Percentiles rank a stretch among this genome's conserved stretches.
Conservation (phyloP, 2,329 filamentous ascomycete species). For the Alternaria ventricosa region DNA sequence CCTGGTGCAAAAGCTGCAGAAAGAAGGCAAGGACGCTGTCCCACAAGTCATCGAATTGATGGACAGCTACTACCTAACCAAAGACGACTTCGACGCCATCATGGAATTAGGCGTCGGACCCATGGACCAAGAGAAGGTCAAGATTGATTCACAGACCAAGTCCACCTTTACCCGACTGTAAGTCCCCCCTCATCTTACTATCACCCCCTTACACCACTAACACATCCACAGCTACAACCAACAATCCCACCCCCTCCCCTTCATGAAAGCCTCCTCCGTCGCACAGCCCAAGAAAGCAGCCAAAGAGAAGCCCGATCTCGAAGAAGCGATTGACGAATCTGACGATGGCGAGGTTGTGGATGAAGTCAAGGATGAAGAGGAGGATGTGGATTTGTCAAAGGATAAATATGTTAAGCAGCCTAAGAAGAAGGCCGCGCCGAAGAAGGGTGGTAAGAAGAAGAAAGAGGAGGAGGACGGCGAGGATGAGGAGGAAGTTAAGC, state of each 20-base stretch:
- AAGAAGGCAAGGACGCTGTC: slow-evolving; percentile 82
- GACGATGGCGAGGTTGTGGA: slow-evolving; percentile 65
- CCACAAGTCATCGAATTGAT: slow-evolving; percentile 88
- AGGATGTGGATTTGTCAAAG: slow-evolving; percentile 83
- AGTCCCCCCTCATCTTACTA: slow-evolving; percentile 51
- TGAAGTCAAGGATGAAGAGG: slow-evolving; percentile 66
- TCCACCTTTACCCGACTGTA: slow-evolving; percentile 86
- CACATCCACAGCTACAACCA: slow-evolving; percentile 75
- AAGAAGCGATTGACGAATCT: slow-evolving; percentile 94
- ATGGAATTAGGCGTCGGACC: slow-evolving; percentile 88
- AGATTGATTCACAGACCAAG: slow-evolving; percentile 86
- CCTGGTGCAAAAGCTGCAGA: slow-evolving; percentile 74
- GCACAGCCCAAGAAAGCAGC: slow-evolving; percentile 72
- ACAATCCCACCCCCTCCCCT: slow-evolving; percentile 86
- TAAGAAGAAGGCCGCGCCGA: slow-evolving; percentile 70
- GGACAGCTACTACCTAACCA: slow-evolving; percentile 95
- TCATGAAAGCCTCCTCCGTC: slow-evolving; percentile 89
- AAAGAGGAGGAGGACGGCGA: slow-evolving; percentile 45
- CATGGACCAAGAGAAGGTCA: slow-evolving; percentile 76
- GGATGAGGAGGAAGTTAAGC: slow-evolving; percentile 56
- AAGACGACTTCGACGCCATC: slow-evolving; percentile 93
- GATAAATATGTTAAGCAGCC: slow-evolving; percentile 96
- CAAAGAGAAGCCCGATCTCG: slow-evolving; percentile 85
- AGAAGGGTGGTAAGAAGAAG: slow-evolving; percentile 47
- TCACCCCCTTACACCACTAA: slow-evolving; percentile 9